Conservation (phyloP, 2,329 filamentous ascomycete species). For the Sarocladium kiliense region DNA sequence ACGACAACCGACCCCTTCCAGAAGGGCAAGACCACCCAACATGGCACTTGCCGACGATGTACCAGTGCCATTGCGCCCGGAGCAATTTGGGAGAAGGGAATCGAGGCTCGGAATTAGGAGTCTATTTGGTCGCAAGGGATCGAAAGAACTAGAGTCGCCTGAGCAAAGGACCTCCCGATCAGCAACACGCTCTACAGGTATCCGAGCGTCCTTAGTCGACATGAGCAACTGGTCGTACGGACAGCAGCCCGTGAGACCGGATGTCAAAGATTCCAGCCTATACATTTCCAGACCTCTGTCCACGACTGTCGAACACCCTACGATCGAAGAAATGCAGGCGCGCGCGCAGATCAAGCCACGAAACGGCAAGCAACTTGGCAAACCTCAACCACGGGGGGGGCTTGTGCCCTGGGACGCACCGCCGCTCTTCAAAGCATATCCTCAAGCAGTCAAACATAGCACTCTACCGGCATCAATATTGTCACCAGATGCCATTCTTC, state of each 20-base stretch:
- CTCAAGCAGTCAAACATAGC: constrained; percentile 73
- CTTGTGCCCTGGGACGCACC: constrained; percentile 59
- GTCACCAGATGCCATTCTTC: constrained; percentile 64
- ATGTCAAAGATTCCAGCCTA: constrained; percentile 27
- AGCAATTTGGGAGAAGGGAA: constrained; percentile 36
- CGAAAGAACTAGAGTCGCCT: constrained; percentile 19
- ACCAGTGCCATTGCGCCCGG: constrained; percentile 11
- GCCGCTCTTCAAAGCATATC: constrained; percentile 81
- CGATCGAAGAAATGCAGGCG: constrained; percentile 3
- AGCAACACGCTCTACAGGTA: constrained; percentile 23
- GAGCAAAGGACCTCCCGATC: background rate
- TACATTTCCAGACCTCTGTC: constrained; percentile 19
- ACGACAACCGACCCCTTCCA: background rate
- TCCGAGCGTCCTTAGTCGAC: constrained; percentile 42
- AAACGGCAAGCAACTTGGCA: constrained; percentile 12
- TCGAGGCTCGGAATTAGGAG: constrained; percentile 40
- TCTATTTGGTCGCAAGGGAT: constrained; percentile 39
- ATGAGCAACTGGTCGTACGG: constrained; percentile 38
- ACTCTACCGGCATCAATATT: constrained; percentile 62
- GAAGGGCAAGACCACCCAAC: constrained; percentile 8
- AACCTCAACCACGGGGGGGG: constrained; percentile 20
- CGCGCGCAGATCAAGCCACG: background rate
- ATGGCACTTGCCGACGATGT: constrained; percentile 6
- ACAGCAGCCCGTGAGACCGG: constrained; percentile 21
- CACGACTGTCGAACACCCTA: constrained; percentile 7